Conservation (phyloP, 768 basidiomycete species). For the Tulasnella sp. region DNA sequence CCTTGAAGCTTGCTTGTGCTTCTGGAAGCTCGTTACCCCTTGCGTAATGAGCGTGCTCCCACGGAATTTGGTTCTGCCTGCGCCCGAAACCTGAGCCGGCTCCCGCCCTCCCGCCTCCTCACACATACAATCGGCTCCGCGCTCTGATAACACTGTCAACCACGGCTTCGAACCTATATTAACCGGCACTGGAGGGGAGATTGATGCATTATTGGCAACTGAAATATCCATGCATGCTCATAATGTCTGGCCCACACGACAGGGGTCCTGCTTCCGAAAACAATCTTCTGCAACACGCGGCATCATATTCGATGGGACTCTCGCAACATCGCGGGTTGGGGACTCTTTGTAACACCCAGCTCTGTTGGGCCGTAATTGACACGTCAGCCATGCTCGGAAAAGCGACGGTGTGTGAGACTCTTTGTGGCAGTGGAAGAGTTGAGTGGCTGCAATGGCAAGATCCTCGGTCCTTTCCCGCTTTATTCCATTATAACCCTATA, state of each 20-base stretch:
- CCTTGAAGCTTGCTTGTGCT: neutral
- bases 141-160: neutral
- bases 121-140: neutral
- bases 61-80: neutral
- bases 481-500: conserved; percentile 1
- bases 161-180: neutral
- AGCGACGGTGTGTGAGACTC: neutral
- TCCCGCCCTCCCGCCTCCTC: neutral
- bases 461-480: neutral
- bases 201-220: neutral
- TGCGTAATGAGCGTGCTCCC: neutral
- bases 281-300: neutral
- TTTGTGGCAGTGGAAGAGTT: neutral
- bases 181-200: neutral
- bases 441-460: neutral
- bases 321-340: neutral
- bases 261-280: neutral
- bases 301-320: neutral
- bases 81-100: neutral
- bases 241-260: neutral
- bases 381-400: neutral
- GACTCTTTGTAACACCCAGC: neutral
- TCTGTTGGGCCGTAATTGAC: neutral
- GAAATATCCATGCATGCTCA: neutral
- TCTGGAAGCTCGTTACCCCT: neutral